Percentiles rank a stretch among this genome's conserved stretches.
Evolutionary conservation across 1,284 basidiomycete genomes (phyloP).

Genomic region (Xanthoconium separans): DNA sequence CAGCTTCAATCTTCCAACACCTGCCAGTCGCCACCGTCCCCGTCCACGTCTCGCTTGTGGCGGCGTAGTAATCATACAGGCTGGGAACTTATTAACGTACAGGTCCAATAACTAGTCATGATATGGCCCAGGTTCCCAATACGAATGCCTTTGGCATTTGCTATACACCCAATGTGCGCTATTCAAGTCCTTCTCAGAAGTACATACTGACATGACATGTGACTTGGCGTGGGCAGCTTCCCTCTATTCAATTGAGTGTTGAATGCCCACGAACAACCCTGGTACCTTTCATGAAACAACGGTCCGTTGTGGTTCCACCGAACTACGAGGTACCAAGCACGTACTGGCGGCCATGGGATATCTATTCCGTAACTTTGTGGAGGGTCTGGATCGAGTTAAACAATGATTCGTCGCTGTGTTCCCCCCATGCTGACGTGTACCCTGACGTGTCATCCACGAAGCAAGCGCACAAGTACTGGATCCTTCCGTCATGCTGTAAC

Average conservation of each 20-base stretch:
- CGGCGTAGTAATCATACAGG: no score
- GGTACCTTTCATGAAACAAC: slow-evolving; percentile 1
- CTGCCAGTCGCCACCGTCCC: no score
- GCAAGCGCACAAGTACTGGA: not conserved
- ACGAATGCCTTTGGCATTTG: not conserved
- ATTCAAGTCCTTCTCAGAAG: no score
- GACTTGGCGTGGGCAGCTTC: not conserved
- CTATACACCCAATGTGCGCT: not conserved
- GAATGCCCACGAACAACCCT: not conserved
- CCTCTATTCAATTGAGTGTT: not conserved
- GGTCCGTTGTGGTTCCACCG: no score
- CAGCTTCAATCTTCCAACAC: no score
- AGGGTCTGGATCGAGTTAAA: not conserved
- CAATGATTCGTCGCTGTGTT: not conserved
- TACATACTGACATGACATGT: not conserved
- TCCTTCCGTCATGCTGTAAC: not conserved
- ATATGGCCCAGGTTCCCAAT: no score
- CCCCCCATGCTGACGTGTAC: not conserved
- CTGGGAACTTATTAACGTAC: no score
- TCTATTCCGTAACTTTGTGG: not conserved
- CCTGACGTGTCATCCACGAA: not conserved
- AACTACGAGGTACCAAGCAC: no score
- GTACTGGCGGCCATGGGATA: not conserved
- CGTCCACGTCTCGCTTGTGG: no score
- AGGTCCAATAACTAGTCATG: no score